These are phyloP conservation scores for Ophiostoma quercus DNA, from an alignment of 2,329 filamentous ascomycete species.

Conservation along the genomic window DNA sequence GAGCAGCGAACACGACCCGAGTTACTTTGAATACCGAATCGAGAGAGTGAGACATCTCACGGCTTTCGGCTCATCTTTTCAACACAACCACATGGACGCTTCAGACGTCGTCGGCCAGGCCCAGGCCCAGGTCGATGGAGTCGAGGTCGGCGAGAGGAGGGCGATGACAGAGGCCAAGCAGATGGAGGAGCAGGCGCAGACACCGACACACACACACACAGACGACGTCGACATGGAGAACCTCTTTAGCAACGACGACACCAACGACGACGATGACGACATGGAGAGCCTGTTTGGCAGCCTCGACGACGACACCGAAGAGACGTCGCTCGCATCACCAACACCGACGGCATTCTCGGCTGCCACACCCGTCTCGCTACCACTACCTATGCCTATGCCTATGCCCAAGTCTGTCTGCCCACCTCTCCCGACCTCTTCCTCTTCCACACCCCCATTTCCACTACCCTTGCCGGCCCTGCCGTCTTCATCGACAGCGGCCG, in stretches of 20 bases:
- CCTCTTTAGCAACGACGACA: slow-evolving; percentile 7
- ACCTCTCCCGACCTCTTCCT: neutral
- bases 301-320: slow-evolving; percentile 11
- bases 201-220: neutral
- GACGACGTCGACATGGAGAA: neutral
- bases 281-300: slow-evolving; percentile 22
- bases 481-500: slow-evolving; percentile 3
- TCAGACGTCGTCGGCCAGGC: neutral
- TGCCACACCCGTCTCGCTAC: neutral
- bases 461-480: slow-evolving; percentile 11
- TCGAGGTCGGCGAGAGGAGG: neutral
- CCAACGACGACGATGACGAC: slow-evolving; percentile 12
- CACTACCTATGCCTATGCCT: neutral
- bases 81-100: neutral
- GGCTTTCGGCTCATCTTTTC: neutral
- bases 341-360: neutral
- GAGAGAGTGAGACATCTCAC: neutral
- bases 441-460: neutral
- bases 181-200: neutral
- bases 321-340: neutral
- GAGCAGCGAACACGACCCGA: neutral
- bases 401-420: neutral
- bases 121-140: neutral
- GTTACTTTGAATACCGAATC: neutral
- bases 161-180: neutral